Percentiles rank a stretch among this genome's conserved stretches.
phyloP scores from a whole-genome alignment of 176 grass and related monocot genomes.

The Hyparrhenia diplandra region DNA sequence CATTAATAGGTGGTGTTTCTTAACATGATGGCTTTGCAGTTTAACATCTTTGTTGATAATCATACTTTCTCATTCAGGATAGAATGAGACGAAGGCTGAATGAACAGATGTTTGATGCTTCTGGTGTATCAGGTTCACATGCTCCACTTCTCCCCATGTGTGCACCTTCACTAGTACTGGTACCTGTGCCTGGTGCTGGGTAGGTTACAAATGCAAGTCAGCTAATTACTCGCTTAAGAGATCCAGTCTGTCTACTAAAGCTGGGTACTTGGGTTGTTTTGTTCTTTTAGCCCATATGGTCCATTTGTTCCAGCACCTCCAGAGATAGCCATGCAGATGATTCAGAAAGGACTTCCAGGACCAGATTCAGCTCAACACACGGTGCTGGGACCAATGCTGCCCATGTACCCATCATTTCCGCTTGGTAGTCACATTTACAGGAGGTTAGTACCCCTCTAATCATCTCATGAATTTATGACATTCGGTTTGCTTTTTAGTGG shows the following conservation, averaged over 20 bases:
- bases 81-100: constrained; percentile 40
- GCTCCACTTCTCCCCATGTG: constrained; percentile 40
- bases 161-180: constrained; percentile 36
- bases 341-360: constrained; percentile 41
- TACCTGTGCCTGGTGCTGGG: constrained; percentile 80
- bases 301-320: constrained; percentile 80
- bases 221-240: constrained; percentile 12
- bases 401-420: constrained; percentile 55
- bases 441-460: constrained; percentile 43
- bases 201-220: constrained; percentile 34
- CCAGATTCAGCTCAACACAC: constrained; percentile 25
- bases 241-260: constrained; percentile 16
- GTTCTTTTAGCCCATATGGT: constrained; percentile 58
- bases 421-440: constrained; percentile 36
- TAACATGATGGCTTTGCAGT: background rate
- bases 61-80: constrained; percentile 30
- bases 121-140: constrained; percentile 30
- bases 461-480: background rate
- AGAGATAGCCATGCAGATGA: constrained; percentile 61
- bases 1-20: background rate
- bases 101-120: constrained; percentile 38
- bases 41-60: background rate
- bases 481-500: background rate
- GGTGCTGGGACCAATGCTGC: constrained; percentile 29
- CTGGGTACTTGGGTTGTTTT: constrained; percentile 5